These are phyloP conservation scores for Aspergillus ellipticus DNA, from an alignment of 495 filamentous ascomycete genomes.

Conservation along the genomic window DNA sequence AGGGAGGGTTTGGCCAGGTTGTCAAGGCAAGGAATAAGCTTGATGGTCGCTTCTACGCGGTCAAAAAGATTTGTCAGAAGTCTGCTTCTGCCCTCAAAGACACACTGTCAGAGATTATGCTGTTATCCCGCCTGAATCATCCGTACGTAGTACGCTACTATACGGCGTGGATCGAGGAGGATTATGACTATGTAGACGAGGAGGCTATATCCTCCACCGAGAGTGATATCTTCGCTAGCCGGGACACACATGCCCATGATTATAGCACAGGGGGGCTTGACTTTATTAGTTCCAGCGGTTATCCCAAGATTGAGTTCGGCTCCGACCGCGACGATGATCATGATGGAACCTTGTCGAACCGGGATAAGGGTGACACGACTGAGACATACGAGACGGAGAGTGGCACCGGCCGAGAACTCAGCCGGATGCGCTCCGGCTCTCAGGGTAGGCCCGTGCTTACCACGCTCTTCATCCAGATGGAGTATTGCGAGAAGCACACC, in stretches of 20 bases:
- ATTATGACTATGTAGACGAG: slow-evolving; percentile 53
- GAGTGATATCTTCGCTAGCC: slow-evolving; percentile 36
- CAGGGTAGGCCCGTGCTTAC: slow-evolving; percentile 45
- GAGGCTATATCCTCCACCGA: slow-evolving; percentile 57
- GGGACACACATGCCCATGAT: slow-evolving; percentile 58
- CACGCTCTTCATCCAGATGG: slow-evolving; percentile 87
- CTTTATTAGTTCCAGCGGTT: slow-evolving; percentile 86
- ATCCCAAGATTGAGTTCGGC: slow-evolving; percentile 74
- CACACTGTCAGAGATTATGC: slow-evolving; percentile 84
- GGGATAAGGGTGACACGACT: slow-evolving; percentile 19
- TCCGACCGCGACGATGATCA: slow-evolving; percentile 64
- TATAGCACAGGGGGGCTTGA: slow-evolving; percentile 80
- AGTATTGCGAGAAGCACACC: slow-evolving; percentile 93
- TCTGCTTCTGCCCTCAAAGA: slow-evolving; percentile 75
- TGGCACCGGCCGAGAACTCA: slow-evolving; percentile 25
- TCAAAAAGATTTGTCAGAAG: slow-evolving; percentile 90
- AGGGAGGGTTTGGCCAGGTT: slow-evolving; percentile 96
- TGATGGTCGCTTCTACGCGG: slow-evolving; percentile 87
- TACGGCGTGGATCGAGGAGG: slow-evolving; percentile 88
- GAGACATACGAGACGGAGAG: slow-evolving; percentile 27
- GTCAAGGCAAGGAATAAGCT: slow-evolving; percentile 92
- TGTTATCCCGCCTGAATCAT: slow-evolving; percentile 89
- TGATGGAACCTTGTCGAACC: slow-evolving; percentile 32
- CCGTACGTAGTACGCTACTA: slow-evolving; percentile 95
- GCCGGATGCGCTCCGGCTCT: slow-evolving; percentile 35